Conservation (phyloP, 2,329 filamentous ascomycete genomes). For the Coniochaeta sp. region DNA sequence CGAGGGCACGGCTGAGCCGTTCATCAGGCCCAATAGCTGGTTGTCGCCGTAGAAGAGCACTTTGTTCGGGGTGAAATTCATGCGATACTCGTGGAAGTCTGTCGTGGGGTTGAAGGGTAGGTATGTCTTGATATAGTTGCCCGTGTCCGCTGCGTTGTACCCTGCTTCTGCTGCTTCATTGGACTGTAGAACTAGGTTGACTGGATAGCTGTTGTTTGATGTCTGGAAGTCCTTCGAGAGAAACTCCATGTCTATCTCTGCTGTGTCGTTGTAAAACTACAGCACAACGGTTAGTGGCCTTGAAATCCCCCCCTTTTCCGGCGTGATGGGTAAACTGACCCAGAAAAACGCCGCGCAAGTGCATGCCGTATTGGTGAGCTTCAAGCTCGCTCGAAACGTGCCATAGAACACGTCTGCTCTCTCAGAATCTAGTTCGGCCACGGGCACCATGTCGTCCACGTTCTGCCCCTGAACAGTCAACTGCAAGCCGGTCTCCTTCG, state of each 20-base stretch:
- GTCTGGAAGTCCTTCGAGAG: conserved; percentile 58
- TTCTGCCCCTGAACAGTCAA: conserved; percentile 44
- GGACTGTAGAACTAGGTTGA: conserved; percentile 74
- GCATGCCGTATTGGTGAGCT: conserved; percentile 50
- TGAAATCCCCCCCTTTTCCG: too few relatives aligned
- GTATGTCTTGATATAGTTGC: conserved; percentile 47
- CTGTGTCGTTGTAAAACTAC: conserved; percentile 72
- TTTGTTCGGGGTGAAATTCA: conserved; percentile 59
- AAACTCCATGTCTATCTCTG: conserved; percentile 78
- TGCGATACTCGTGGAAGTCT: conserved; percentile 70
- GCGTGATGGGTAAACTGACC: too few relatives aligned
- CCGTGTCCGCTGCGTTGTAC: conserved; percentile 55
- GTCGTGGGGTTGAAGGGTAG: conserved; percentile 60
- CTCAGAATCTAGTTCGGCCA: conserved; percentile 56
- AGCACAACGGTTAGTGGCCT: too few relatives aligned
- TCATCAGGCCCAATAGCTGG: conserved; percentile 46
- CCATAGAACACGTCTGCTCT: conserved; percentile 62
- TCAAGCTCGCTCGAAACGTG: conserved; percentile 62
- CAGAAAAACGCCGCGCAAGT: conserved; percentile 79
- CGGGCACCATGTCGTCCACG: conserved; percentile 46
- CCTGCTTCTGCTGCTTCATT: conserved; percentile 48
- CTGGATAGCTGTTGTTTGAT: conserved; percentile 42
- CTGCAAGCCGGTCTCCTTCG: conserved; percentile 42
- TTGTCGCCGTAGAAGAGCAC: conserved; percentile 68
- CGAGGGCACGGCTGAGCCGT: conserved; percentile 49